Percentiles rank a stretch among this genome's conserved stretches.
These are phyloP conservation scores for Populus tremula DNA, from an alignment of 345 rosid genomes.

Conservation along the genomic window DNA sequence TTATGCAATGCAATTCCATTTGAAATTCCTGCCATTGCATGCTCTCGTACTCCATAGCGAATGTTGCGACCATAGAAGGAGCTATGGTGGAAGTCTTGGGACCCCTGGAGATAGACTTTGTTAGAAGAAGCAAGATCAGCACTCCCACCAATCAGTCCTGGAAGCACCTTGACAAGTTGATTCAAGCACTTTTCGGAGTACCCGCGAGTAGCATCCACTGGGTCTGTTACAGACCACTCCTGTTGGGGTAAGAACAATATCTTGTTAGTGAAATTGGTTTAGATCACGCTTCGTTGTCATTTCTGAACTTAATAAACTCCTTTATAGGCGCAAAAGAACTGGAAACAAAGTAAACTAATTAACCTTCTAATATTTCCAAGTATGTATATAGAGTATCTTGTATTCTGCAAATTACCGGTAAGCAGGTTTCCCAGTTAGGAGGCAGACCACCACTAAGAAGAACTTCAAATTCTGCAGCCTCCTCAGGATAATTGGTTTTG, in stretches of 20 bases:
- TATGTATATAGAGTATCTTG: background rate
- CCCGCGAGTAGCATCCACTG: conserved; percentile 35
- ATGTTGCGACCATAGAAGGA: conserved; percentile 30
- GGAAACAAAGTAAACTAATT: background rate
- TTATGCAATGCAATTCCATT: conserved; percentile 40
- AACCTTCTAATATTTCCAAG: background rate
- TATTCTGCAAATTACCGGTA: conserved; percentile 25
- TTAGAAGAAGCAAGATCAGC: conserved; percentile 41
- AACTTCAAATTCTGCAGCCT: conserved; percentile 25
- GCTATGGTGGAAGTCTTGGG: conserved; percentile 18
- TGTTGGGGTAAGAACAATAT: conserved; percentile 14
- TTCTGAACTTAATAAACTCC: background rate
- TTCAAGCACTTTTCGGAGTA: conserved; percentile 33
- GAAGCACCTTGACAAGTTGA: conserved; percentile 31
- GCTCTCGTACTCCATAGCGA: conserved; percentile 36
- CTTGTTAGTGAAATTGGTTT: background rate
- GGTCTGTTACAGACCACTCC: conserved; percentile 27
- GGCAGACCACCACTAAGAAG: conserved; percentile 31
- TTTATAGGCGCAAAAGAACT: background rate
- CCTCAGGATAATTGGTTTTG: conserved; percentile 27
- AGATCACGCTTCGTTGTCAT: background rate
- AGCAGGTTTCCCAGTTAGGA: conserved; percentile 32
- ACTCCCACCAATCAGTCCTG: conserved; percentile 41
- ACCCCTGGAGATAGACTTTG: conserved; percentile 25
- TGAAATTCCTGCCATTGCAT: conserved; percentile 40